Evolutionary conservation across 345 rosid genomes (phyloP).

Genomic region (Atalantia buxifolia): DNA sequence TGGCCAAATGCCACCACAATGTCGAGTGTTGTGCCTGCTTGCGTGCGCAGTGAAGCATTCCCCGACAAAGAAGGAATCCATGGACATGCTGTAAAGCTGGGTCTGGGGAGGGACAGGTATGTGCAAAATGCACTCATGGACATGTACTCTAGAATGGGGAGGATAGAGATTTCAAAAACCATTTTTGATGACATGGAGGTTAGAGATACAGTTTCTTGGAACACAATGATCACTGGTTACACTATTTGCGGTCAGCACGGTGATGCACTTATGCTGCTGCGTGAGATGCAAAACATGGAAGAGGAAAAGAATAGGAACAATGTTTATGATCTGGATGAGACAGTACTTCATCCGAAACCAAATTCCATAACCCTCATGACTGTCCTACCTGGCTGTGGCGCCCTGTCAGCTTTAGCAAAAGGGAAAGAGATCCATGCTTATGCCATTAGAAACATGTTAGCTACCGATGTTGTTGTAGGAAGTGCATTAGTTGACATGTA

Average conservation of each 20-base stretch:
- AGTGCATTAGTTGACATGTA: slow-evolving; percentile 93
- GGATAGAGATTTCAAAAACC: slow-evolving; percentile 43
- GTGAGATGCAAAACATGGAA: slow-evolving; percentile 55
- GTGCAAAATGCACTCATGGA: slow-evolving; percentile 90
- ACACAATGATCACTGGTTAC: slow-evolving; percentile 79
- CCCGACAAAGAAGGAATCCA: slow-evolving; percentile 64
- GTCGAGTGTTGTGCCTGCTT: slow-evolving; percentile 76
- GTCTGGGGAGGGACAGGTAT: slow-evolving; percentile 53
- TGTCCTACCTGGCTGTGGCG: slow-evolving; percentile 76
- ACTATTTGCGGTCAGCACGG: slow-evolving; percentile 48
- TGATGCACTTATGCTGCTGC: slow-evolving; percentile 59
- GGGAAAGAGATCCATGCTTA: slow-evolving; percentile 92
- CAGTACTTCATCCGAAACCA: slow-evolving; percentile 39
- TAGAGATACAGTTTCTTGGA: slow-evolving; percentile 82
- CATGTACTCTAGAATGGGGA: slow-evolving; percentile 78
- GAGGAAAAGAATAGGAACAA: slow-evolving; percentile 10
- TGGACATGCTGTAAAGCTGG: slow-evolving; percentile 67
- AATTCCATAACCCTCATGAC: slow-evolving; percentile 87
- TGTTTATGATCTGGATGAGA: slow-evolving; percentile 17
- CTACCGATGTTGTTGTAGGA: slow-evolving; percentile 75
- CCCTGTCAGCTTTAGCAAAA: slow-evolving; percentile 68
- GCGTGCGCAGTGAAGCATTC: slow-evolving; percentile 55
- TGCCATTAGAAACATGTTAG: slow-evolving; percentile 65
- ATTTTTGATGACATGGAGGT: slow-evolving; percentile 63
- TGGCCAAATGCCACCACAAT: slow-evolving; percentile 77